Evolutionary conservation across 2,329 filamentous ascomycete genomes (phyloP).

Genomic region (Pseudogymnoascus sp.): DNA sequence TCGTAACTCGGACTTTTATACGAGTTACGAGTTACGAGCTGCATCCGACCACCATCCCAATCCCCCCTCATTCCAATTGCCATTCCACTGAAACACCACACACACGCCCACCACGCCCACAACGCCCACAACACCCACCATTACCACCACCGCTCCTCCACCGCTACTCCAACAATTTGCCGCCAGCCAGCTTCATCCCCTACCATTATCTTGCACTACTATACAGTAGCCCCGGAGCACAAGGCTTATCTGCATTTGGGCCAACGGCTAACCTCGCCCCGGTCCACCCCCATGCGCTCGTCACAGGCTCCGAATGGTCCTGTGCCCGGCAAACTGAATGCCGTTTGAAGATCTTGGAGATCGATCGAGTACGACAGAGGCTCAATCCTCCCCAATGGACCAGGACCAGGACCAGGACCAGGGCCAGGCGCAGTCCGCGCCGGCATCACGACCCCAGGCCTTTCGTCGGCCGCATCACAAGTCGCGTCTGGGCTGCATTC

Average conservation of each 20-base stretch:
- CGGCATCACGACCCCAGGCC: background rate
- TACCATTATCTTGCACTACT: background rate
- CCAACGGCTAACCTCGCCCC: background rate
- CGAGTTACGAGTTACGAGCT: constrained; percentile 3
- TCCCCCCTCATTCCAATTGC: constrained; percentile 1
- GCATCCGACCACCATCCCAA: constrained; percentile 2
- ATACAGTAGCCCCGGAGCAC: constrained; percentile 1
- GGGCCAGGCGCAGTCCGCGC: background rate
- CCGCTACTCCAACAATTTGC: background rate
- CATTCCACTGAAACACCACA: constrained; percentile 8
- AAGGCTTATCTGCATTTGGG: background rate
- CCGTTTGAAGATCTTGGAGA: background rate
- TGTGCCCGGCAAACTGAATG: background rate
- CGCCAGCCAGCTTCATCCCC: constrained; percentile 2
- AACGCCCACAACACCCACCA: background rate
- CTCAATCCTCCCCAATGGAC: constrained; percentile 1
- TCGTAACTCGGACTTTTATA: background rate
- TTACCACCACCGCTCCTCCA: background rate
- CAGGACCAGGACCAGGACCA: constrained; percentile 5
- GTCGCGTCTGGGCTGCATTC: constrained; percentile 17
- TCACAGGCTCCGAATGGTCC: background rate
- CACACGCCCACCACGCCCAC: background rate
- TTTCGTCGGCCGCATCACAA: constrained; percentile 18
- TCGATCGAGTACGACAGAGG: background rate
- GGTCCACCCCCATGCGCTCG: constrained; percentile 1